phyloP scores from a whole-genome alignment of 2,329 filamentous ascomycete genomes.

The Acrodontium crateriforme region DNA sequence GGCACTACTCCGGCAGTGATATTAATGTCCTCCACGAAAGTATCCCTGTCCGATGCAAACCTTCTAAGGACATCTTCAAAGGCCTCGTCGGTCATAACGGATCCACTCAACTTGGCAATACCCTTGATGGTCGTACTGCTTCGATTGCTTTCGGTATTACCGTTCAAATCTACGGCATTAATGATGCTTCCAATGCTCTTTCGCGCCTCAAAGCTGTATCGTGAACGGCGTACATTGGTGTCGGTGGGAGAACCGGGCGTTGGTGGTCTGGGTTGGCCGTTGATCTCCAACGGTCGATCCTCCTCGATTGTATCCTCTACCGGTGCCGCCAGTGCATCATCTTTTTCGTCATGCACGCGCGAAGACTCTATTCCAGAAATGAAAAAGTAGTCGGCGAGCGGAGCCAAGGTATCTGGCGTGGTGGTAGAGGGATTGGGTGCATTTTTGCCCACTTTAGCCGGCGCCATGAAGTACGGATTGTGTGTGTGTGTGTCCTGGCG shows the following conservation, averaged over 20 bases:
- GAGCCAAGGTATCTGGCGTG: slow-evolving; percentile 27
- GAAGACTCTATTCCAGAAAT: slow-evolving; percentile 42
- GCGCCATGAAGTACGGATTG: slow-evolving; percentile 7
- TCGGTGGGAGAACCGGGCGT: slow-evolving; percentile 29
- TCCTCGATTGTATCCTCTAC: slow-evolving; percentile 48
- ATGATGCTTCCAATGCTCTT: slow-evolving; percentile 39
- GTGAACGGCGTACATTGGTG: slow-evolving; percentile 24
- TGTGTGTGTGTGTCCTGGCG: no score
- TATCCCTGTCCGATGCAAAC: slow-evolving; percentile 89
- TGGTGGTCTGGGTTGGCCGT: slow-evolving; percentile 35
- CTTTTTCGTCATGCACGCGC: slow-evolving; percentile 35
- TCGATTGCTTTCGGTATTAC: slow-evolving; percentile 43
- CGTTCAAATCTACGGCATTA: slow-evolving; percentile 28
- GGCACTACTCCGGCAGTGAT: slow-evolving; percentile 70
- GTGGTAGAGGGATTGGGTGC: slow-evolving; percentile 1
- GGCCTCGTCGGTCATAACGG: slow-evolving; percentile 57
- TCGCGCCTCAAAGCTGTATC: slow-evolving; percentile 33
- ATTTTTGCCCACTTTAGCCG: slow-evolving; percentile 4
- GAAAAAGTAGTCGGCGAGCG: slow-evolving; percentile 55
- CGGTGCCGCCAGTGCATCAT: slow-evolving; percentile 15
- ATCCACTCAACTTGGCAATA: slow-evolving; percentile 23
- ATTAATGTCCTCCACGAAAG: slow-evolving; percentile 81
- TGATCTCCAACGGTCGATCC: slow-evolving; percentile 43
- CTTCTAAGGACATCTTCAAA: slow-evolving; percentile 89
- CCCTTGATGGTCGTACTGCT: slow-evolving; percentile 50